Conservation (phyloP, 768 basidiomycete genomes). For the Naganishia onofrii region DNA sequence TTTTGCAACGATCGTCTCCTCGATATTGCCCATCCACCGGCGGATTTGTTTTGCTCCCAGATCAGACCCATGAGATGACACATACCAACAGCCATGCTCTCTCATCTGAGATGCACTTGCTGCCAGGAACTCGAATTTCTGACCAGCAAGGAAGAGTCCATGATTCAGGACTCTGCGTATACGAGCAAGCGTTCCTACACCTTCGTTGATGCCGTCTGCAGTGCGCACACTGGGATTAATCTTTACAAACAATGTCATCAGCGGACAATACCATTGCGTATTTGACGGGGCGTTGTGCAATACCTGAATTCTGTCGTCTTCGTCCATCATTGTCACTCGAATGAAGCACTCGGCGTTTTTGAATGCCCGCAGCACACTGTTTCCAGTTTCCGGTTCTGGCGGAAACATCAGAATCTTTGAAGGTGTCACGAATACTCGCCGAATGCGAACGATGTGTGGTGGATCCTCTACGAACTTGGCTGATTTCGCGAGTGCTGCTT, state of each 20-base stretch:
- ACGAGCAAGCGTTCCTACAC: conserved; percentile 32
- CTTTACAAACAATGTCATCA: not conserved
- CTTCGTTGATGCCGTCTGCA: conserved; percentile 27
- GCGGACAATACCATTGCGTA: not conserved
- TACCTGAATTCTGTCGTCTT: conserved; percentile 33
- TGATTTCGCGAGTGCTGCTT: conserved; percentile 14
- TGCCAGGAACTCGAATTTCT: conserved; percentile 33
- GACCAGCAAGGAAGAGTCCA: conserved; percentile 31
- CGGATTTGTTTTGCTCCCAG: conserved; percentile 26
- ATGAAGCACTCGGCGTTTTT: conserved; percentile 35
- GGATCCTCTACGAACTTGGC: conserved; percentile 23
- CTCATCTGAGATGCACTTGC: conserved; percentile 30
- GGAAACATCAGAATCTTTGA: conserved; percentile 37
- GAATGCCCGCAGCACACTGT: conserved; percentile 33
- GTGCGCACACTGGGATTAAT: conserved; percentile 33
- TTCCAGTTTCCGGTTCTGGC: conserved; percentile 35
- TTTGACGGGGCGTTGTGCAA: not conserved
- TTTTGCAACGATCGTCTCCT: conserved; percentile 34
- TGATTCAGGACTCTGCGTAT: conserved; percentile 30
- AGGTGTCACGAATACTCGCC: conserved; percentile 36
- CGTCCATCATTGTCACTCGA: conserved; percentile 39
- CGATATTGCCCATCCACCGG: conserved; percentile 29
- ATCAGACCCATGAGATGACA: conserved; percentile 21
- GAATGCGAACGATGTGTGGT: conserved; percentile 20
- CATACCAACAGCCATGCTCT: conserved; percentile 37